Evolutionary conservation across 2,329 filamentous ascomycete genomes (phyloP).

Genomic region (Ophiostoma novo-ulmi): DNA sequence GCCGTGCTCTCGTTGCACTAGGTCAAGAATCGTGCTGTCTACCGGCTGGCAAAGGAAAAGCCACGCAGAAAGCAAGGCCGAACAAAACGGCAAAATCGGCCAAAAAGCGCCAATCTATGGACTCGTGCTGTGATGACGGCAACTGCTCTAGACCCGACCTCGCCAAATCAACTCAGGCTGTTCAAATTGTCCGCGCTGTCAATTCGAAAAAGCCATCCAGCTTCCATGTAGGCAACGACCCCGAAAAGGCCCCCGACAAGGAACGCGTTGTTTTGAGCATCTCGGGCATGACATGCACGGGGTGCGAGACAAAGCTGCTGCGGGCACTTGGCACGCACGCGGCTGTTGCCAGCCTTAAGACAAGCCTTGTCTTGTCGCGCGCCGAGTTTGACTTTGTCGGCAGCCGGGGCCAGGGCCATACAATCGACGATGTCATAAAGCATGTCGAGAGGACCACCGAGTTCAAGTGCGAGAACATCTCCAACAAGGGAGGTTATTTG

Average conservation of each 20-base stretch:
- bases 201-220: neutral
- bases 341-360: conserved; percentile 1
- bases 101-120: neutral
- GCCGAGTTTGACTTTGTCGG: conserved; percentile 6
- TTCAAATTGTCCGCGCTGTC: neutral
- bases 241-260: neutral
- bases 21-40: neutral
- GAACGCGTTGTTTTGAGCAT: neutral
- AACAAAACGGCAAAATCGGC: neutral
- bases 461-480: conserved; percentile 11
- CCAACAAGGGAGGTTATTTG: neutral
- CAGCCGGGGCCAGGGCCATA: neutral
- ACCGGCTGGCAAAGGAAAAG: neutral
- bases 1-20: neutral
- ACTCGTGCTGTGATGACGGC: neutral
- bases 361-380: conserved; percentile 8
- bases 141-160: neutral
- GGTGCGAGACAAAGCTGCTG: conserved; percentile 13
- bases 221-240: neutral
- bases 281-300: conserved; percentile 12
- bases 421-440: neutral
- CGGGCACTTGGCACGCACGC: neutral
- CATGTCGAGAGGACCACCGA: conserved; percentile 1
- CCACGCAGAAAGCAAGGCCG: neutral
- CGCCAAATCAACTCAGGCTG: neutral